Conservation (phyloP, 768 basidiomycete species). For the Strobilomyces dryophilus region DNA sequence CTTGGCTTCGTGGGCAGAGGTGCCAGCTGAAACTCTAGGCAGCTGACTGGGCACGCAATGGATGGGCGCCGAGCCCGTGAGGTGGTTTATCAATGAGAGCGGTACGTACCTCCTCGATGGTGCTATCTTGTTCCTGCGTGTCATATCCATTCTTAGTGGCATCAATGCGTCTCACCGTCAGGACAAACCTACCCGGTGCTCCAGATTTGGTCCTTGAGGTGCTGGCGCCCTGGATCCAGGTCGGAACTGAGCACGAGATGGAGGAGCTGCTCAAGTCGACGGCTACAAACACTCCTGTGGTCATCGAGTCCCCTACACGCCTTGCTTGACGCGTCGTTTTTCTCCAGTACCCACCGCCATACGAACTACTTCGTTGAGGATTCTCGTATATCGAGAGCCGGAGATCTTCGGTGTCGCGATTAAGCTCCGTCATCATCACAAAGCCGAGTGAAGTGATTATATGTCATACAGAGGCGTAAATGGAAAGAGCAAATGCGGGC, state of each 20-base stretch:
- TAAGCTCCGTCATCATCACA: too few species aligned
- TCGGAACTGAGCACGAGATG: conserved; percentile 25
- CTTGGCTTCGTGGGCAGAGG: too few species aligned
- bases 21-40: too few species aligned
- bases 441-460: too few species aligned
- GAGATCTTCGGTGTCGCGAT: too few species aligned
- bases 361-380: conserved; percentile 47
- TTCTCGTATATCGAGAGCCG: conserved; percentile 48
- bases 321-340: conserved; percentile 68
- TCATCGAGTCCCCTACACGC: conserved; percentile 57
- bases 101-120: conserved; percentile 33
- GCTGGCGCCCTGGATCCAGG: conserved; percentile 38
- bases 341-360: conserved; percentile 63
- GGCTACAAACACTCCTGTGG: conserved; percentile 36
- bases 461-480: too few species aligned
- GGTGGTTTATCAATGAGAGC: too few species aligned
- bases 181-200: conserved; percentile 36
- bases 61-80: too few species aligned
- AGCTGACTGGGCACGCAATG: too few species aligned
- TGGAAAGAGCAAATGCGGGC: too few species aligned
- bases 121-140: conserved; percentile 37
- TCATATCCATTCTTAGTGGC: conserved; percentile 38
- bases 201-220: conserved; percentile 37
- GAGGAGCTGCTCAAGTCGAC: conserved; percentile 22
- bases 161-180: conserved; percentile 41